Evolutionary conservation across 2,329 filamentous ascomycete species (phyloP).

Genomic region (Fusarium siculi): DNA sequence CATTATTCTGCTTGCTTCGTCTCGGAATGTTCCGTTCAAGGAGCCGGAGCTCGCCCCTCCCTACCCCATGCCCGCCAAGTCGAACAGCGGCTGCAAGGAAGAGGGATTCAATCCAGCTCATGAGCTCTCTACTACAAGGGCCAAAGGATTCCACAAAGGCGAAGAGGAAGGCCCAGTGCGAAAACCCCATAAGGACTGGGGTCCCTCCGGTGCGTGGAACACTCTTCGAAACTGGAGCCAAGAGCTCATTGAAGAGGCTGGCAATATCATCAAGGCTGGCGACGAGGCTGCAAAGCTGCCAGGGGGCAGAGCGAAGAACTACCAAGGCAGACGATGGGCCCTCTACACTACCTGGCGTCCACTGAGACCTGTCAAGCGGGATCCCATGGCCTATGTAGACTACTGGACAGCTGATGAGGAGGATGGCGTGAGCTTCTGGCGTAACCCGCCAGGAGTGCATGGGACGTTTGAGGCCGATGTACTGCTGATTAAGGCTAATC

Average conservation of each 20-base stretch:
- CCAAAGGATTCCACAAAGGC: not conserved
- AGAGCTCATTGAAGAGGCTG: not conserved
- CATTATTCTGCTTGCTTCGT: not conserved
- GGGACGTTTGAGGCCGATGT: not conserved
- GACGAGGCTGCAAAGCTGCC: not conserved
- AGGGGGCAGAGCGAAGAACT: not conserved
- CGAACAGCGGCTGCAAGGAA: rapidly evolving
- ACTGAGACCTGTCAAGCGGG: not conserved
- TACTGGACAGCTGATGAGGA: not conserved
- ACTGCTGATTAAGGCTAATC: not conserved
- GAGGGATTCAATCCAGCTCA: no score
- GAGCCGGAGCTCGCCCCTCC: not conserved
- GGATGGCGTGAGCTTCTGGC: not conserved
- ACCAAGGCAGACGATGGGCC: not conserved
- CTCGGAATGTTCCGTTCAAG: not conserved
- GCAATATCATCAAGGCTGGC: not conserved
- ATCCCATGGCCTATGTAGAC: not conserved
- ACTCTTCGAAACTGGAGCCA: not conserved
- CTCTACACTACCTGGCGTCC: not conserved
- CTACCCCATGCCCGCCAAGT: not conserved
- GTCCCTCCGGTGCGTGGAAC: not conserved
- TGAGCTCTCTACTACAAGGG: not conserved
- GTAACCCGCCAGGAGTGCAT: not conserved
- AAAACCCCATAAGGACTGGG: not conserved
- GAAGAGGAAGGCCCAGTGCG: not conserved